Evolutionary conservation across 106 monocot species (phyloP).

Genomic region (Dendrobium officinale): DNA sequence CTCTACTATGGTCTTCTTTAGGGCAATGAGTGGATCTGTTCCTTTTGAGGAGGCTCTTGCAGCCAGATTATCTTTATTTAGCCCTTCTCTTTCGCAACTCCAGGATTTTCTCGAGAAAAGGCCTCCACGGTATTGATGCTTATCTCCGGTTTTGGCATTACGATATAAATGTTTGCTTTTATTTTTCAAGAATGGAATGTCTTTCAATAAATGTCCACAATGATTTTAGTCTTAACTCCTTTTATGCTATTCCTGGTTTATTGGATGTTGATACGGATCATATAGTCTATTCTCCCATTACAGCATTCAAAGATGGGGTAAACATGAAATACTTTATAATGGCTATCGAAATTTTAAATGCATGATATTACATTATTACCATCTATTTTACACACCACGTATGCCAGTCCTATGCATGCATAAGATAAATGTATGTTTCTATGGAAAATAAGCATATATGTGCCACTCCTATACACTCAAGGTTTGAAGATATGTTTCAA

Average conservation of each 20-base stretch:
- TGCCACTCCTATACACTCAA: not conserved
- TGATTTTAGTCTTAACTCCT: not conserved
- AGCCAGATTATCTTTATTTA: conserved; percentile 82
- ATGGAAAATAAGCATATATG: not conserved
- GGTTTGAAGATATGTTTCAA: not conserved
- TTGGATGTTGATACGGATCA: not conserved
- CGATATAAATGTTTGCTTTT: not conserved
- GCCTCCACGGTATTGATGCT: conserved; percentile 64
- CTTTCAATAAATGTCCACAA: not conserved
- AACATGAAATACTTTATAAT: not conserved
- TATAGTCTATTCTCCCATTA: not conserved
- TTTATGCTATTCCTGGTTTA: not conserved
- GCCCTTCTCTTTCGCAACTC: conserved; percentile 69
- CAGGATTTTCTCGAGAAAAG: conserved; percentile 69
- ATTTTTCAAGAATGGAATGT: not conserved
- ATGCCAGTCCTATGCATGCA: not conserved
- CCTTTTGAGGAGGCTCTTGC: conserved; percentile 92
- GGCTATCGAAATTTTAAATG: not conserved
- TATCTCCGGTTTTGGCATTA: not conserved
- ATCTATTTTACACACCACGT: not conserved
- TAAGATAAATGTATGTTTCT: not conserved
- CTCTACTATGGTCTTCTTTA: conserved; percentile 13
- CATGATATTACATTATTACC: not conserved
- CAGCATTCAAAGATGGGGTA: not conserved
- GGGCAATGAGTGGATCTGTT: conserved; percentile 96